Evolutionary conservation across 2,329 filamentous ascomycete genomes (phyloP).

Genomic region (Hypoxylon sp.): DNA sequence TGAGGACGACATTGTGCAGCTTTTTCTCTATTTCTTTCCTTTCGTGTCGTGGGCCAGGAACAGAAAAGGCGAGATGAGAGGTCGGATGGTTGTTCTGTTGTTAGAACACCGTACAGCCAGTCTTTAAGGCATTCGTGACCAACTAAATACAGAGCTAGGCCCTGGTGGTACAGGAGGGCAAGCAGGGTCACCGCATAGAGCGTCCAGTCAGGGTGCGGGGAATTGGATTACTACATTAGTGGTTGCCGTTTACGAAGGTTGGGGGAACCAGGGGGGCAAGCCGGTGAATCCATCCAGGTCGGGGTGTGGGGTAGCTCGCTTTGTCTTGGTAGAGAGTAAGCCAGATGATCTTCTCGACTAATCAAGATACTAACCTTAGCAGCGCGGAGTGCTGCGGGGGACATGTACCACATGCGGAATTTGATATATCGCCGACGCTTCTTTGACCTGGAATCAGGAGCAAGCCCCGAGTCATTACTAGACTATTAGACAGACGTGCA

Average conservation of each 20-base stretch:
- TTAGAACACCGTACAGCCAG: conserved; percentile 18
- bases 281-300: conserved; percentile 30
- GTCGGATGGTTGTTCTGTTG: conserved; percentile 12
- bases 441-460: conserved; percentile 16
- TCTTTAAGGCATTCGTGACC: conserved; percentile 33
- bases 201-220: conserved; percentile 35
- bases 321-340: conserved; percentile 41
- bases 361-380: conserved; percentile 26
- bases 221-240: conserved; percentile 45
- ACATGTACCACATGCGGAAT: conserved; percentile 26
- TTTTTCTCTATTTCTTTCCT: conserved; percentile 10
- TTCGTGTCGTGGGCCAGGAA: conserved; percentile 13
- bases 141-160: conserved; percentile 30
- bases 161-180: conserved; percentile 1
- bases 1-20: conserved; percentile 33
- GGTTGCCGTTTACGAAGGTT: conserved; percentile 12
- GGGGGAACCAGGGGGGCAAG: conserved; percentile 22
- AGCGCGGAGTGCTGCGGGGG: conserved; percentile 35
- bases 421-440: conserved; percentile 40
- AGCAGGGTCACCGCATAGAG: not conserved
- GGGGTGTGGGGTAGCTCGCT: conserved; percentile 37
- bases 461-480: conserved; percentile 33
- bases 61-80: conserved; percentile 6
- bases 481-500: conserved; percentile 8
- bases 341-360: conserved; percentile 29